Evolutionary conservation across 2,329 filamentous ascomycete genomes (phyloP), one percentile per base, ranked within the genome.

Genomic region (Tolypocladium sp.): DNA sequence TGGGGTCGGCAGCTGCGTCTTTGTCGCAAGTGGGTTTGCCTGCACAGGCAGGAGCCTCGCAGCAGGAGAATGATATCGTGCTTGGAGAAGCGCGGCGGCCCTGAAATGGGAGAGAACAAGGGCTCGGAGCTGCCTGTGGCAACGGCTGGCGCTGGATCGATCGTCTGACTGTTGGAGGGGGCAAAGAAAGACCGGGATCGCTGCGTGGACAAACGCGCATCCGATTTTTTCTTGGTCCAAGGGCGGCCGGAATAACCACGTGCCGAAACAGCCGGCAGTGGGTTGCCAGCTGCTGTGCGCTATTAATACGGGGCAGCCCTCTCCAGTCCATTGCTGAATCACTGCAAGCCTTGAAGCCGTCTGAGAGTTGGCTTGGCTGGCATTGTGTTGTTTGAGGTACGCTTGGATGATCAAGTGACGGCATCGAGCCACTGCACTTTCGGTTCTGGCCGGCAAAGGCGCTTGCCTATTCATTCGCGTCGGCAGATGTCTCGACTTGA

Each of bases 141-240:
- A 12, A 33, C 9, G 49, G 30, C 20, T n/a, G 30, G 49, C 30
- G 49, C 49, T 22, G 46, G 20, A 53, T 53, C 20, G 30, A 22
- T 37, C 20, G 49, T 53, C 20, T 13, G 49, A 37, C 30, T 37
- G 30, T 30, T 53, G 49, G 49, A 53, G 49, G 49, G 49, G 30
- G 30, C 13, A n/a, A 17, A n/a, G 20, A 22, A 22, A 13, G 20
- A 52, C 27, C 49, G 30, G 30, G 49, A 37, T 53, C 20, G 20
- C 33, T 22, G 17, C 8, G 10, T 53, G 30, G 49, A 33, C 3
- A 17, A n/a, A 52, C 27, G 27, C 27, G 49, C 49, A 52, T n/a
- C 49, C 51, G 57, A 53, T 53, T 46, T 46, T 52, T 57, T 62
- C 52, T 57, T 55, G 40, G 30, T n/a, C n/a, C 37, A 33, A 30